phyloP scores from a whole-genome alignment of 2,329 filamentous ascomycete genomes.

The Rhinocladiella mackenziei region DNA sequence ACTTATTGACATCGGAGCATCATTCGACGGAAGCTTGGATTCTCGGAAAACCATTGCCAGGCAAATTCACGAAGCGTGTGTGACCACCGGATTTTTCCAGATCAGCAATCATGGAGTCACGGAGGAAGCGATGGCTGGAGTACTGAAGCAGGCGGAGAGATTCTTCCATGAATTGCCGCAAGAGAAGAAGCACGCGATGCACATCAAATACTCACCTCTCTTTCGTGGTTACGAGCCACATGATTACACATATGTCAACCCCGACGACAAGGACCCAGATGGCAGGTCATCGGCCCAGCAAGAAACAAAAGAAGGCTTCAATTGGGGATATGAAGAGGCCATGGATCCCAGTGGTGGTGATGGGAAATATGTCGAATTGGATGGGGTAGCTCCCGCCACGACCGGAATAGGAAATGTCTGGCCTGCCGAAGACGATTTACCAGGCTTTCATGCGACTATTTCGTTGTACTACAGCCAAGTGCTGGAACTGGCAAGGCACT shows the following conservation, averaged over 20 bases:
- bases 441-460: slow-evolving; percentile 46
- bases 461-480: slow-evolving; percentile 49
- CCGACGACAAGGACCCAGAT: slow-evolving; percentile 19
- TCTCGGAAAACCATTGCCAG: slow-evolving; percentile 29
- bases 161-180: slow-evolving; percentile 42
- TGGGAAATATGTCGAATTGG: slow-evolving; percentile 27
- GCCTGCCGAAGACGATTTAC: slow-evolving; percentile 25
- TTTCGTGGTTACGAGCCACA: slow-evolving; percentile 29
- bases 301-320: slow-evolving; percentile 30
- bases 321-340: slow-evolving; percentile 28
- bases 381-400: slow-evolving; percentile 17
- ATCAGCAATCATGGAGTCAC: slow-evolving; percentile 50
- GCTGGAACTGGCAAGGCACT: slow-evolving; percentile 48
- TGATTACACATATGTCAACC: slow-evolving; percentile 26
- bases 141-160: slow-evolving; percentile 42
- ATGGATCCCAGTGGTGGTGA: slow-evolving; percentile 27
- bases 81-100: slow-evolving; percentile 53
- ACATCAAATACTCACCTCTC: slow-evolving; percentile 37
- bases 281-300: slow-evolving; percentile 6
- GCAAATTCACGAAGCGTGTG: slow-evolving; percentile 43
- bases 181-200: slow-evolving; percentile 31
- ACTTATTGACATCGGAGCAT: slow-evolving; percentile 27
- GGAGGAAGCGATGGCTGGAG: slow-evolving; percentile 38
- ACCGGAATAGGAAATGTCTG: slow-evolving; percentile 24
- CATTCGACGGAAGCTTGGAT: slow-evolving; percentile 15